phyloP scores from a whole-genome alignment of 192 early-diverging fungal species.

The Coemansia sp. region DNA sequence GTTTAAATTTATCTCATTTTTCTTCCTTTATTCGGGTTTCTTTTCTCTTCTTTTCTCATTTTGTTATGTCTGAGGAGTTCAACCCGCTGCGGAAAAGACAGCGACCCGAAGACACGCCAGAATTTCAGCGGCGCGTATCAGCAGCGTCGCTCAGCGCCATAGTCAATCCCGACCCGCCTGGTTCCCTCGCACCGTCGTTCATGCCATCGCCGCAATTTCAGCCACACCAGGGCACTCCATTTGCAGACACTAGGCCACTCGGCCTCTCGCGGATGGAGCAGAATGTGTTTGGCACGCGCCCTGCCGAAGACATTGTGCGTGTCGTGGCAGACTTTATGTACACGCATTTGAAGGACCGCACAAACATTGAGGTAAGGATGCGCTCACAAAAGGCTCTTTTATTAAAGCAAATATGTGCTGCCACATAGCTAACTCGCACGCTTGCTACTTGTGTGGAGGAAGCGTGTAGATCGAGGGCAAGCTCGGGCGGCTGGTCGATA shows the following conservation, averaged over 20 bases:
- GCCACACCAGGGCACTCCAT: neutral
- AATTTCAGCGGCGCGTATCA: conserved; percentile 42
- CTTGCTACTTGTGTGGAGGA: neutral
- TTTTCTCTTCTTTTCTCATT: neutral
- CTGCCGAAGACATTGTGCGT: conserved; percentile 65
- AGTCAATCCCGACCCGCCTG: conserved; percentile 42
- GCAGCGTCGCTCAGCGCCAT: conserved; percentile 51
- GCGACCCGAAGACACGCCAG: conserved; percentile 31
- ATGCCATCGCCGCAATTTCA: conserved; percentile 34
- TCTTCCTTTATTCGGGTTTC: neutral
- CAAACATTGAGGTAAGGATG: conserved; percentile 24
- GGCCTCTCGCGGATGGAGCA: conserved; percentile 56
- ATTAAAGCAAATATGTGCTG: too few relatives aligned
- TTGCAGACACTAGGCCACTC: conserved; percentile 14
- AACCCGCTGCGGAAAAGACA: conserved; percentile 39
- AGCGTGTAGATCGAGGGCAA: conserved; percentile 86
- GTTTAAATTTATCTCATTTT: neutral
- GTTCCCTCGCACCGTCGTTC: conserved; percentile 1
- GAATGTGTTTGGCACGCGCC: conserved; percentile 65
- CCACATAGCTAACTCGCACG: neutral
- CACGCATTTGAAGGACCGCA: conserved; percentile 55
- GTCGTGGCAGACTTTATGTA: conserved; percentile 68
- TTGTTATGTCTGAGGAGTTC: conserved; percentile 7
- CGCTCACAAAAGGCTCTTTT: too few relatives aligned
- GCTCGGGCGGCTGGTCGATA: conserved; percentile 79